phyloP scores from a whole-genome alignment of 805 yeast genomes.

The Kodamaea leandrae region DNA sequence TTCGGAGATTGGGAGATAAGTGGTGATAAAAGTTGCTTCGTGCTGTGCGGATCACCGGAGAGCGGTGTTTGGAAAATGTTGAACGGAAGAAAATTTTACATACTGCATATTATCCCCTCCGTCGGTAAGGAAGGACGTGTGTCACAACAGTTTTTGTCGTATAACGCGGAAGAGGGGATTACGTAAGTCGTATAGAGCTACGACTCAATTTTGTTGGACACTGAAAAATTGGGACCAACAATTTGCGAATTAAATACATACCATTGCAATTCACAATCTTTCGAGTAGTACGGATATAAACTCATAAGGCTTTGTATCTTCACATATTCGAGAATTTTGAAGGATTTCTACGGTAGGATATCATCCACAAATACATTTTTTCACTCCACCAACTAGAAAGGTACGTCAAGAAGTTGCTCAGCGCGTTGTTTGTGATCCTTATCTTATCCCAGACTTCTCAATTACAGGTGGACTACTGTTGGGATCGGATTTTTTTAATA shows the following conservation, averaged over 20 bases:
- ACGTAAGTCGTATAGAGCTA: slow-evolving; percentile 4
- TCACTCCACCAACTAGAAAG: neutral
- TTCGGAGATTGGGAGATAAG: too few species aligned
- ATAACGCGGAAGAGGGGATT: slow-evolving; percentile 9
- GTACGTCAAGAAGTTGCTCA: too few species aligned
- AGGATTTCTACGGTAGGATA: neutral
- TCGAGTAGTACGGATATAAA: neutral
- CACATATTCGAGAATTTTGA: neutral
- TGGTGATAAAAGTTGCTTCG: too few species aligned
- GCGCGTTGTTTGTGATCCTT: neutral
- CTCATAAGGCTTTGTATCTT: slow-evolving; percentile 1
- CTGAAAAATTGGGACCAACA: slow-evolving; percentile 4
- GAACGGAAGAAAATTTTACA: neutral
- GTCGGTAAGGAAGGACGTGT: too few species aligned
- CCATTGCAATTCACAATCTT: neutral
- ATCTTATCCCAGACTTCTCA: neutral
- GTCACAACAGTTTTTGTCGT: slow-evolving; percentile 6
- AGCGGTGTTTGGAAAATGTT: too few species aligned
- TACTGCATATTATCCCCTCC: slow-evolving; percentile 1
- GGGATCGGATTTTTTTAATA: neutral
- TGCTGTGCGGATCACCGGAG: too few species aligned
- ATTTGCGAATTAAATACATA: neutral
- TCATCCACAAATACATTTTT: too few species aligned
- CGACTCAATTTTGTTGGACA: slow-evolving; percentile 8
- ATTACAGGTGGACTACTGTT: neutral